Conservation (phyloP, 495 filamentous ascomycete genomes). For the Podospora appendiculata region DNA sequence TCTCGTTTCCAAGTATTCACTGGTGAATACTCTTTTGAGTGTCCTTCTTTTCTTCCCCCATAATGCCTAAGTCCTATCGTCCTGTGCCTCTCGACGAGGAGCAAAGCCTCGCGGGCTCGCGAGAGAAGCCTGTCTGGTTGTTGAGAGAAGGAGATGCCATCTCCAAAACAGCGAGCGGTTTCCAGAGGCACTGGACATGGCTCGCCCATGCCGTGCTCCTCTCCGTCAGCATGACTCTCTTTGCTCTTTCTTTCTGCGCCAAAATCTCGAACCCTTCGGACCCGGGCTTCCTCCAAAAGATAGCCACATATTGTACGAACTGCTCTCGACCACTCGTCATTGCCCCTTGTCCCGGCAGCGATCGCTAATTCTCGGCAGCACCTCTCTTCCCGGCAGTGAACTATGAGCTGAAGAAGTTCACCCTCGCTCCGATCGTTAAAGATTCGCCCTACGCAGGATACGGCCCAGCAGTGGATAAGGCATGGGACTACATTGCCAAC, state of each 20-base stretch:
- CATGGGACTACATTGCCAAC: slow-evolving; percentile 36
- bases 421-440: slow-evolving; percentile 29
- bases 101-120: slow-evolving; percentile 14
- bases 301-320: slow-evolving; percentile 23
- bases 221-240: slow-evolving; percentile 32
- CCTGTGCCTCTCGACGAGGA: slow-evolving; percentile 33
- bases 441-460: slow-evolving; percentile 33
- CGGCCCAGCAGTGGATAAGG: slow-evolving; percentile 35
- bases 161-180: background rate
- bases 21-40: background rate
- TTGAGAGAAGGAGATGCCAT: slow-evolving; percentile 1
- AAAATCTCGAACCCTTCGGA: slow-evolving; percentile 14
- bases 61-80: slow-evolving; percentile 25
- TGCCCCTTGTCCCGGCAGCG: background rate
- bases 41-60: slow-evolving; percentile 8
- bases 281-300: slow-evolving; percentile 2
- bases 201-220: slow-evolving; percentile 35
- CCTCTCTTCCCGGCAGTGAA: slow-evolving; percentile 37
- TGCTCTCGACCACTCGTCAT: background rate
- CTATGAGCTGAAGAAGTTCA: slow-evolving; percentile 37
- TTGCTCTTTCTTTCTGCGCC: slow-evolving; percentile 32
- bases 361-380: slow-evolving; percentile 23
- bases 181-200: slow-evolving; percentile 31
- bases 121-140: slow-evolving; percentile 16
- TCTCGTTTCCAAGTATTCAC: slow-evolving; percentile 4